phyloP scores from a whole-genome alignment of 2,329 filamentous ascomycete species.

The Chrysoporthe puriensis region DNA sequence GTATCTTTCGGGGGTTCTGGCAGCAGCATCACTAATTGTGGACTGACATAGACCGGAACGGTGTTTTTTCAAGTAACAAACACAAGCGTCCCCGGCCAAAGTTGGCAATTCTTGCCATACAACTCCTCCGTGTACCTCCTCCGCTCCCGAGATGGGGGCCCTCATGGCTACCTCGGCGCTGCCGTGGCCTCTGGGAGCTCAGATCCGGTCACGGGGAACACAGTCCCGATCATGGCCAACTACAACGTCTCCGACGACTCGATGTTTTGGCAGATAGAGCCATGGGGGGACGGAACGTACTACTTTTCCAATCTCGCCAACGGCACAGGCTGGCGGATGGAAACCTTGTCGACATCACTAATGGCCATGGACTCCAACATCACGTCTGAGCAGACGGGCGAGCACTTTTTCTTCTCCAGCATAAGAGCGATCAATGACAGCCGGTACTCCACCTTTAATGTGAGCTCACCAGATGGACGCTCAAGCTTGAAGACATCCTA shows the following conservation, averaged over 20 bases:
- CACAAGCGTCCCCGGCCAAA: constrained; percentile 5
- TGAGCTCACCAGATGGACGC: not conserved
- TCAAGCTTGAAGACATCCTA: not conserved
- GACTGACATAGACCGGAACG: not conserved
- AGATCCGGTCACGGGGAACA: constrained; percentile 9
- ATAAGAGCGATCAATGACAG: constrained; percentile 14
- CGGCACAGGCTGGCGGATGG: constrained; percentile 16
- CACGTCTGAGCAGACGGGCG: constrained; percentile 3
- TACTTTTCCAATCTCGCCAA: constrained; percentile 20
- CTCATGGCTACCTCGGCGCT: constrained; percentile 7
- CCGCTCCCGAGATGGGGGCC: constrained; percentile 15
- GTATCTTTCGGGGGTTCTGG: not conserved
- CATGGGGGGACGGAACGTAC: constrained; percentile 18
- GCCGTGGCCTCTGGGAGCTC: not conserved
- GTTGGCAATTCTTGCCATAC: constrained; percentile 22
- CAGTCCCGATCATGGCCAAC: not conserved
- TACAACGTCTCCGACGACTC: constrained; percentile 19
- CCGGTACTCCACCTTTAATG: constrained; percentile 7
- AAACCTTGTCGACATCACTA: not conserved
- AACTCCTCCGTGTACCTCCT: constrained; percentile 23
- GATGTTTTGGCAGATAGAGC: constrained; percentile 21
- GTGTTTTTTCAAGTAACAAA: constrained; percentile 20
- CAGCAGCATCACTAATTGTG: not conserved
- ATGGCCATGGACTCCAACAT: constrained; percentile 20
- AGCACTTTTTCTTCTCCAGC: constrained; percentile 19